Evolutionary conservation across 805 yeast genomes (phyloP).

Genomic region (Yarrowia sp.): DNA sequence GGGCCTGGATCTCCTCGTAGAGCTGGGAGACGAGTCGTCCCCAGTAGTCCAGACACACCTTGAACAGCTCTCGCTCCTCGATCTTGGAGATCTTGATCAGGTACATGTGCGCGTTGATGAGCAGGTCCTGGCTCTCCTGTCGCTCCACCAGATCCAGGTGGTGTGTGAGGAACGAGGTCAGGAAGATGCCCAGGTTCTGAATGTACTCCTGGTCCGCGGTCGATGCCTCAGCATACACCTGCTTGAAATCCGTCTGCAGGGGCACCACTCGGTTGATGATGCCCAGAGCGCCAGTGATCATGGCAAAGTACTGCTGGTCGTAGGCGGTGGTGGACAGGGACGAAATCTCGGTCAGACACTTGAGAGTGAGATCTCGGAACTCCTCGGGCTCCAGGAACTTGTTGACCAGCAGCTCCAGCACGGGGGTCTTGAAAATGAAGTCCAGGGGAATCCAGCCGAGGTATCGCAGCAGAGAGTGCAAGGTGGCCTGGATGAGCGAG

Average conservation of each 20-base stretch:
- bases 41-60: constrained; percentile 97
- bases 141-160: constrained; percentile 66
- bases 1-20: constrained; percentile 81
- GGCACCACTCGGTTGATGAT: constrained; percentile 75
- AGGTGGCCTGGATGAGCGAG: constrained; percentile 81
- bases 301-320: constrained; percentile 64
- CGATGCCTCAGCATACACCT: constrained; percentile 74
- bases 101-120: constrained; percentile 78
- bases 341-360: constrained; percentile 92
- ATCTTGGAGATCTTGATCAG: constrained; percentile 84
- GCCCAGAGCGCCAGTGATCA: constrained; percentile 77
- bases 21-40: constrained; percentile 79
- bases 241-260: constrained; percentile 69
- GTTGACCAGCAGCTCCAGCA: constrained; percentile 71
- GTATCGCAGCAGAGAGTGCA: constrained; percentile 81
- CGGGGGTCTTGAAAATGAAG: constrained; percentile 85
- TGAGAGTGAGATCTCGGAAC: constrained; percentile 82
- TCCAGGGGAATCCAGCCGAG: constrained; percentile 94
- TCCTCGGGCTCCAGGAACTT: constrained; percentile 80
- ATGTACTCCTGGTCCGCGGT: constrained; percentile 90
- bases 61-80: constrained; percentile 95
- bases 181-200: constrained; percentile 92
- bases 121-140: constrained; percentile 63
- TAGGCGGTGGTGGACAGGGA: constrained; percentile 62
- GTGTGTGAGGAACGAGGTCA: constrained; percentile 80